Evolutionary conservation across 768 basidiomycete genomes (phyloP).

Genomic region (Bullera alba): DNA sequence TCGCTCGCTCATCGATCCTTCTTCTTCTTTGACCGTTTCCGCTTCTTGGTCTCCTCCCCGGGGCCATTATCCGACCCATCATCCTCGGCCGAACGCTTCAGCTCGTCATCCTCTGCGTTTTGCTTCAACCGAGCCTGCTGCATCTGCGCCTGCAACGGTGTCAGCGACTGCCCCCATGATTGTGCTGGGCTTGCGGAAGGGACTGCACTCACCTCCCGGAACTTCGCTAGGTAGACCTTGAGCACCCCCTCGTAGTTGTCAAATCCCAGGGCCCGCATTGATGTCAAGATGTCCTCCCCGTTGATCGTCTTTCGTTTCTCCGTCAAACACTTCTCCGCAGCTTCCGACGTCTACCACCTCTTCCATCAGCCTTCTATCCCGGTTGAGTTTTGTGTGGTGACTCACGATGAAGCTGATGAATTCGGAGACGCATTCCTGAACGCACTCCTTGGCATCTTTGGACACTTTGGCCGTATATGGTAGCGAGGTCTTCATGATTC

Average conservation of each 20-base stretch:
- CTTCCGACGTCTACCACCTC: constrained; percentile 69
- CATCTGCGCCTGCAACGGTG: constrained; percentile 2
- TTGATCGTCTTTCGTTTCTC: constrained; percentile 98
- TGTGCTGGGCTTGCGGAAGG: neutral
- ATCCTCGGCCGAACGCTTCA: neutral
- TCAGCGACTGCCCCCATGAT: neutral
- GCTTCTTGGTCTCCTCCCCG: neutral
- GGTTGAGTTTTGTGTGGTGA: constrained; percentile 9
- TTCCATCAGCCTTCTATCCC: neutral
- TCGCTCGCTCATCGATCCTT: neutral
- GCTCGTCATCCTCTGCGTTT: neutral
- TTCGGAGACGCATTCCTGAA: constrained; percentile 96
- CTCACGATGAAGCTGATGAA: constrained; percentile 86
- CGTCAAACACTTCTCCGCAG: constrained; percentile 84
- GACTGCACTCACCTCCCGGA: constrained; percentile 59
- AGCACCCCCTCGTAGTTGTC: constrained; percentile 89
- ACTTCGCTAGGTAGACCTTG: constrained; percentile 84
- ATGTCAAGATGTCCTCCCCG: constrained; percentile 91
- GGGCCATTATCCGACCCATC: neutral
- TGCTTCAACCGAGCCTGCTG: constrained; percentile 6
- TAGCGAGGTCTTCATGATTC: constrained; percentile 91
- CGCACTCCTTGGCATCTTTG: constrained; percentile 96
- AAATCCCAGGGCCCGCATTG: constrained; percentile 87
- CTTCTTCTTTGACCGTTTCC: constrained; percentile 2
- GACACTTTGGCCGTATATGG: constrained; percentile 89